Evolutionary conservation across 228 moss, liverwort and hornwort genomes (phyloP).

Genomic region (Sphagnum fallax): DNA sequence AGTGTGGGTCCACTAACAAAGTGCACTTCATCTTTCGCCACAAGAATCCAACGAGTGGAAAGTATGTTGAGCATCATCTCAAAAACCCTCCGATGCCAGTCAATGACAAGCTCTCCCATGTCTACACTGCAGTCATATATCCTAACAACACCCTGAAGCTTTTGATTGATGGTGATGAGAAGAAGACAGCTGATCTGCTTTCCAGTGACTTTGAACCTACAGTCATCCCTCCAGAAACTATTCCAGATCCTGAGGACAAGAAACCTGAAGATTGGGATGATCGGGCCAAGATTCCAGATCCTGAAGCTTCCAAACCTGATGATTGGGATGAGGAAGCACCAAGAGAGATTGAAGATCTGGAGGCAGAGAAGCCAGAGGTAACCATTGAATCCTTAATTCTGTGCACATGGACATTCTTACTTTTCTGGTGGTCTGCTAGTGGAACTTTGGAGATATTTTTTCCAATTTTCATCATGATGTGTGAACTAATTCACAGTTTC

Average conservation of each 20-base stretch:
- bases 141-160: constrained; percentile 71
- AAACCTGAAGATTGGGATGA: constrained; percentile 98
- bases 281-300: constrained; percentile 74
- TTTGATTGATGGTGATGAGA: constrained; percentile 87
- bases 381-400: no score
- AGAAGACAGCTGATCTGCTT: constrained; percentile 71
- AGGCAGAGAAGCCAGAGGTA: constrained; percentile 77
- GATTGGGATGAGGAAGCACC: constrained; percentile 95
- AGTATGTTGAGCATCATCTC: constrained; percentile 84
- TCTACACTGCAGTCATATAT: constrained; percentile 86
- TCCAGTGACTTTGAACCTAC: constrained; percentile 80
- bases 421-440: no score
- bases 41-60: constrained; percentile 74
- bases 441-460: no score
- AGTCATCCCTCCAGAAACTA: constrained; percentile 77
- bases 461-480: no score
- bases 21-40: constrained; percentile 98
- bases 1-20: constrained; percentile 91
- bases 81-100: constrained; percentile 49
- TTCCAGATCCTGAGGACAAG: constrained; percentile 88
- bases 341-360: constrained; percentile 64
- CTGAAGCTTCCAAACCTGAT: constrained; percentile 75
- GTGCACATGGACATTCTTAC: no score
- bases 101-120: constrained; percentile 74
- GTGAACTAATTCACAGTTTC: no score